These are phyloP conservation scores for Lepidium didymum DNA, from an alignment of 345 rosid genomes.

Conservation along the genomic window DNA sequence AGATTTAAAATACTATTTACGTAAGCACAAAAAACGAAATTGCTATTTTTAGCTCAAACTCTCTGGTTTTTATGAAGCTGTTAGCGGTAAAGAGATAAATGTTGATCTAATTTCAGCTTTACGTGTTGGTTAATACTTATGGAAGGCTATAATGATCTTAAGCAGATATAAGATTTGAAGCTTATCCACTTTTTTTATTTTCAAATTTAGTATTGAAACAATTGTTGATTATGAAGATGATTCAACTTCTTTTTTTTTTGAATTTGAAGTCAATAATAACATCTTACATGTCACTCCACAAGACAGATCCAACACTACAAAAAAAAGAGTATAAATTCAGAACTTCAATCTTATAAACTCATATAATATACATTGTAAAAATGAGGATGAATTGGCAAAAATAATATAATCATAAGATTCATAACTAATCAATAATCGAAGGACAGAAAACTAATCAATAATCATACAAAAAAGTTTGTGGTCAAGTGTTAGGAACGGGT, in stretches of 20 bases:
- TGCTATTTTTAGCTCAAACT: neutral
- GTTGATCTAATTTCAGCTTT: neutral
- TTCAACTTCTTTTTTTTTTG: neutral
- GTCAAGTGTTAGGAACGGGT: too few relatives aligned
- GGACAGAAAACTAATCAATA: too few relatives aligned
- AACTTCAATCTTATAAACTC: neutral
- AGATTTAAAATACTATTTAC: too few relatives aligned
- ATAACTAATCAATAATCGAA: too few relatives aligned
- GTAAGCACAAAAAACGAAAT: neutral
- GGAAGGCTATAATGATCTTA: neutral
- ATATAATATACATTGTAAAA: neutral
- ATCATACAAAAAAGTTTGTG: too few relatives aligned
- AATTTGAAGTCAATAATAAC: neutral
- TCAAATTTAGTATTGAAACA: neutral
- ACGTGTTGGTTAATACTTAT: neutral
- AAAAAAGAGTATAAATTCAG: neutral
- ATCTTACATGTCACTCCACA: neutral
- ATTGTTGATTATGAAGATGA: neutral
- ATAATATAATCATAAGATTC: neutral
- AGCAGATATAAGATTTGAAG: neutral
- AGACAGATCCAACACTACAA: neutral
- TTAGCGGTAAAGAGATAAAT: neutral
- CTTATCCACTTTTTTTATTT: neutral
- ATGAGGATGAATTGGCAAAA: neutral
- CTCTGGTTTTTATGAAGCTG: neutral